phyloP scores from a whole-genome alignment of 257 asterid genomes.

The Orobanche coerulescens region DNA sequence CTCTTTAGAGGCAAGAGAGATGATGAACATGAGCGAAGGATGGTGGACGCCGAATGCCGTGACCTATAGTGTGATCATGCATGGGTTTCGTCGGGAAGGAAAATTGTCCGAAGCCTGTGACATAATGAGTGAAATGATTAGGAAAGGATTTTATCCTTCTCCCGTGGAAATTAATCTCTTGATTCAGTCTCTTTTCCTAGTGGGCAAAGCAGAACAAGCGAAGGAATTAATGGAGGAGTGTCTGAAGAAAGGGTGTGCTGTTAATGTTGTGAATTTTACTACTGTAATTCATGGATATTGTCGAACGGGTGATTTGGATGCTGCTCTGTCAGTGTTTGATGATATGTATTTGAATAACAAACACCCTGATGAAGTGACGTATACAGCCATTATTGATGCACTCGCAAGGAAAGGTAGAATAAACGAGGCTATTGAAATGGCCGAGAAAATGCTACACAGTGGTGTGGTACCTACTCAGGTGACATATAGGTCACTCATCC shows the following conservation, averaged over 20 bases:
- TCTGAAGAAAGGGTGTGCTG: slow-evolving; percentile 68
- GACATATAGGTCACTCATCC: slow-evolving; percentile 73
- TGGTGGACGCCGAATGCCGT: slow-evolving; percentile 89
- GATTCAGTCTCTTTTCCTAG: slow-evolving; percentile 62
- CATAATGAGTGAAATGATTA: slow-evolving; percentile 61
- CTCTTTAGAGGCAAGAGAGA: slow-evolving; percentile 72
- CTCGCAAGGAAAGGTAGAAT: slow-evolving; percentile 61
- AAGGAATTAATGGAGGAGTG: slow-evolving; percentile 72
- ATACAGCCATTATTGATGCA: slow-evolving; percentile 56
- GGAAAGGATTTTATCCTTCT: slow-evolving; percentile 59
- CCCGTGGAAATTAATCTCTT: slow-evolving; percentile 81
- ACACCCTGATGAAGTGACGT: slow-evolving; percentile 82
- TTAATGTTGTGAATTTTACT: slow-evolving; percentile 81
- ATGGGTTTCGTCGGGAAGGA: slow-evolving; percentile 90
- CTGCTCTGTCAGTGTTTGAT: slow-evolving; percentile 85
- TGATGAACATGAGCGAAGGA: slow-evolving; percentile 70
- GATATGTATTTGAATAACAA: slow-evolving; percentile 85
- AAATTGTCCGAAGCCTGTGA: slow-evolving; percentile 72
- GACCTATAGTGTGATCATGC: slow-evolving; percentile 76
- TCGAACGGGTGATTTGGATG: slow-evolving; percentile 55
- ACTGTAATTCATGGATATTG: slow-evolving; percentile 85
- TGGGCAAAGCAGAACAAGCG: slow-evolving; percentile 46
- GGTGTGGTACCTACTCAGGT: slow-evolving; percentile 82
- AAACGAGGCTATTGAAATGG: slow-evolving; percentile 60
- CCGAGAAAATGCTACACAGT: slow-evolving; percentile 65